These are phyloP conservation scores for Ascosphaera aggregata DNA, from an alignment of 2,329 filamentous ascomycete species.

Conservation along the genomic window DNA sequence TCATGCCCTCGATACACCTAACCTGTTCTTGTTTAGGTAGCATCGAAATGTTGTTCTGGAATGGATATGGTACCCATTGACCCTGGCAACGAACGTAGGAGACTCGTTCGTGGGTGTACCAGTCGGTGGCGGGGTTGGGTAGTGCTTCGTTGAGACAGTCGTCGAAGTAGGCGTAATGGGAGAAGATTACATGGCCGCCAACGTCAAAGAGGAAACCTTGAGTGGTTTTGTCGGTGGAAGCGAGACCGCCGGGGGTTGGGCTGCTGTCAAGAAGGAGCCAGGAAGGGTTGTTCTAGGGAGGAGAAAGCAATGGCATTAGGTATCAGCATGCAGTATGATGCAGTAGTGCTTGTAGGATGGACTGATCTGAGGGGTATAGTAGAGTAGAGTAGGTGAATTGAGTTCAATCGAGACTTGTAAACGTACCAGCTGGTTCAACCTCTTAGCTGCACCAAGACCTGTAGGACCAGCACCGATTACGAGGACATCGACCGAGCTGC, in stretches of 20 bases:
- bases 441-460: conserved; percentile 92
- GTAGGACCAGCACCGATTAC: conserved; percentile 96
- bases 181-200: conserved; percentile 95
- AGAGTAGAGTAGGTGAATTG: background rate
- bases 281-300: conserved; percentile 54
- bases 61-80: conserved; percentile 94
- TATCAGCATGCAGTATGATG: background rate
- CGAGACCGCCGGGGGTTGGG: conserved; percentile 82
- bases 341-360: background rate
- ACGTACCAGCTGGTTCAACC: conserved; percentile 82
- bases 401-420: conserved; percentile 7
- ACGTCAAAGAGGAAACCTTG: conserved; percentile 99
- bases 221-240: conserved; percentile 79
- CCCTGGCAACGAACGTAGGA: conserved; percentile 96
- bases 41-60: conserved; percentile 99
- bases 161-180: conserved; percentile 99
- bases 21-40: conserved; percentile 94
- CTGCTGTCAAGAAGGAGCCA: conserved; percentile 92
- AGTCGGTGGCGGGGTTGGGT: conserved; percentile 64
- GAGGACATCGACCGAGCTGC: conserved; percentile 81
- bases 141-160: conserved; percentile 96
- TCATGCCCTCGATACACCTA: conserved; percentile 80
- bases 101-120: conserved; percentile 95
- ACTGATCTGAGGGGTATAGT: background rate
- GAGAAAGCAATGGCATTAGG: background rate